Evolutionary conservation across 108 stramenopile species (phyloP).

Genomic region (Nitzschia sp.): DNA sequence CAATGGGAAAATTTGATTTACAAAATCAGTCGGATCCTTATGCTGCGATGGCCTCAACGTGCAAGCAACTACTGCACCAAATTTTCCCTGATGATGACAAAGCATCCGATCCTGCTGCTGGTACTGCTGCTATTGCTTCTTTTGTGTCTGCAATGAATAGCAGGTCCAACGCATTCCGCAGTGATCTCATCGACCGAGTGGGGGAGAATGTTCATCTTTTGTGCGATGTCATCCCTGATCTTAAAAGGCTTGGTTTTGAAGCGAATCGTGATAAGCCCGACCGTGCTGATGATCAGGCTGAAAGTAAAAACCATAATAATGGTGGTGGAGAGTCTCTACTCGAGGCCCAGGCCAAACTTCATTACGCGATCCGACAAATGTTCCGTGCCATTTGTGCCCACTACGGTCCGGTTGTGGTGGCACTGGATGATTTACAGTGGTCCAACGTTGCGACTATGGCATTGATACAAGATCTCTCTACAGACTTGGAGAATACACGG

Average conservation of each 20-base stretch:
- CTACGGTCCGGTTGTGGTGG: slow-evolving; percentile 12
- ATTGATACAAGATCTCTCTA: slow-evolving; percentile 3
- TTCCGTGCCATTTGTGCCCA: not conserved
- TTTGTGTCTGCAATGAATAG: too few species aligned
- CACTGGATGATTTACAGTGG: slow-evolving; percentile 35
- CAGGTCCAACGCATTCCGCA: not conserved
- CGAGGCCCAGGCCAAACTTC: not conserved
- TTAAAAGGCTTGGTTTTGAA: not conserved
- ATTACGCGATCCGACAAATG: slow-evolving; percentile 16
- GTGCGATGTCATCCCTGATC: not conserved
- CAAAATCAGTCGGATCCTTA: not conserved
- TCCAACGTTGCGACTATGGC: slow-evolving; percentile 25
- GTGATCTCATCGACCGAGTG: not conserved
- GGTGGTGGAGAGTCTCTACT: not conserved
- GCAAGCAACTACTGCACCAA: too few species aligned
- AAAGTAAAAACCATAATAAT: not conserved
- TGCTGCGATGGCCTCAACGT: not conserved
- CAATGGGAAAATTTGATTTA: not conserved
- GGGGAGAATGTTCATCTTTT: not conserved
- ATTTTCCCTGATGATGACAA: not conserved
- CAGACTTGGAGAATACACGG: not conserved
- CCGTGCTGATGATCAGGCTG: not conserved
- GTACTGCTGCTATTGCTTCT: not conserved
- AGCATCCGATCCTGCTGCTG: not conserved
- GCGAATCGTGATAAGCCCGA: not conserved